phyloP scores from a whole-genome alignment of 352 stramenopile species.

The Phytophthora tentaculata region DNA sequence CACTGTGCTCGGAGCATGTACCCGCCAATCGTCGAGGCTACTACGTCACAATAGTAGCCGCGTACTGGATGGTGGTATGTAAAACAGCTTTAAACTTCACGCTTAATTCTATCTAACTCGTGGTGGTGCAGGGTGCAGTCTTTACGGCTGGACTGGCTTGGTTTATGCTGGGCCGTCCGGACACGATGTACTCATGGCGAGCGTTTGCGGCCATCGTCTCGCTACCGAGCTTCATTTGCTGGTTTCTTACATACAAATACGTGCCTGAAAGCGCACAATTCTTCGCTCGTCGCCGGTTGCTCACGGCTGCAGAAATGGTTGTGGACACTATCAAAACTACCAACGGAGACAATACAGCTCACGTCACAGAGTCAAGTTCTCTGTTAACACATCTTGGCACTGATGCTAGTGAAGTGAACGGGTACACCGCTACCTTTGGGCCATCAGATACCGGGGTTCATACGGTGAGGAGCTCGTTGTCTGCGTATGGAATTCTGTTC shows the following conservation, averaged over 20 bases:
- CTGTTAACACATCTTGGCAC: slow-evolving; percentile 6
- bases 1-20: slow-evolving; percentile 89
- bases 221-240: slow-evolving; percentile 71
- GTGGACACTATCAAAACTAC: slow-evolving; percentile 62
- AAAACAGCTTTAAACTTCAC: background rate
- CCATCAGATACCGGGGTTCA: slow-evolving; percentile 15
- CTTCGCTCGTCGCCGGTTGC: slow-evolving; percentile 54
- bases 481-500: slow-evolving; percentile 52
- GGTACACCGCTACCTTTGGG: slow-evolving; percentile 5
- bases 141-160: slow-evolving; percentile 85
- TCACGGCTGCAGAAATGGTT: slow-evolving; percentile 61
- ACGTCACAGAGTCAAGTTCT: slow-evolving; percentile 16
- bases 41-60: slow-evolving; percentile 88
- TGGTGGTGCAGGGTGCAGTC: slow-evolving; percentile 62
- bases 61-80: slow-evolving; percentile 91
- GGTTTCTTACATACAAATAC: slow-evolving; percentile 68
- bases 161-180: slow-evolving; percentile 72
- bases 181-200: slow-evolving; percentile 65
- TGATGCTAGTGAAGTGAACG: slow-evolving; percentile 11
- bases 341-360: slow-evolving; percentile 29
- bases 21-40: slow-evolving; percentile 71
- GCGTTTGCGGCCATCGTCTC: slow-evolving; percentile 78
- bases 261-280: slow-evolving; percentile 88
- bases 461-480: slow-evolving; percentile 25
- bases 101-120: background rate